phyloP scores from a whole-genome alignment of 176 grass and related monocot species.

The Aegilops umbellulata region DNA sequence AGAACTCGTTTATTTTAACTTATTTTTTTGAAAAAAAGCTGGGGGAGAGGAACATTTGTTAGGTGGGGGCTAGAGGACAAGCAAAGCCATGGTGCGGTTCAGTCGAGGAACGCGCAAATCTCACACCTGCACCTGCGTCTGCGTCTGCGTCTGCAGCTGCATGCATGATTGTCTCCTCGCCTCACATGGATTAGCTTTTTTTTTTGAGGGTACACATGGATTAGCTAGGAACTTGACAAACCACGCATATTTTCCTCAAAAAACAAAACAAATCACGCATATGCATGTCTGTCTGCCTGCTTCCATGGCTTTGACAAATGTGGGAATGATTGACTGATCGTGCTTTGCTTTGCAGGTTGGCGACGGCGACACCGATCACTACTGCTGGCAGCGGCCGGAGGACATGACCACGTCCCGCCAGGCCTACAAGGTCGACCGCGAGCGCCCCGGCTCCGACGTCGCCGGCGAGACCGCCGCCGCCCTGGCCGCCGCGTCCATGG shows the following conservation, averaged over 20 bases:
- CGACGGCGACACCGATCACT: constrained; percentile 90
- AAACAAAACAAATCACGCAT: neutral
- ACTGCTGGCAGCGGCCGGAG: constrained; percentile 95
- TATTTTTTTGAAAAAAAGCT: neutral
- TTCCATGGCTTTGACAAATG: neutral
- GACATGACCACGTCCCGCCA: constrained; percentile 90
- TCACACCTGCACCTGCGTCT: neutral
- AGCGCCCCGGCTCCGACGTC: constrained; percentile 62
- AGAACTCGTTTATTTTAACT: neutral
- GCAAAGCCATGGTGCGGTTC: constrained; percentile 7
- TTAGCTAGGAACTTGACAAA: neutral
- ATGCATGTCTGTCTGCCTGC: neutral
- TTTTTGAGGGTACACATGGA: too few relatives aligned
- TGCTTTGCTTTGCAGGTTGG: neutral
- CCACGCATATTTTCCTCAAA: neutral
- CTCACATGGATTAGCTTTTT: constrained; percentile 3
- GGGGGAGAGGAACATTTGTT: constrained; percentile 45
- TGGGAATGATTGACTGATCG: neutral
- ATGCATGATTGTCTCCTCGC: neutral
- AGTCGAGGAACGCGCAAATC: constrained; percentile 32
- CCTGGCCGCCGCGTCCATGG: constrained; percentile 67
- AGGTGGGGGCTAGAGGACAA: constrained; percentile 48
- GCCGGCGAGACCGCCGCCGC: constrained; percentile 80
- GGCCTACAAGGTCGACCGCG: constrained; percentile 76
- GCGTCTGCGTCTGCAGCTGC: neutral